Percentiles rank a stretch among this genome's conserved stretches.
Evolutionary conservation across 345 rosid genomes (phyloP).

Genomic region (Geranium rotundifolium): DNA sequence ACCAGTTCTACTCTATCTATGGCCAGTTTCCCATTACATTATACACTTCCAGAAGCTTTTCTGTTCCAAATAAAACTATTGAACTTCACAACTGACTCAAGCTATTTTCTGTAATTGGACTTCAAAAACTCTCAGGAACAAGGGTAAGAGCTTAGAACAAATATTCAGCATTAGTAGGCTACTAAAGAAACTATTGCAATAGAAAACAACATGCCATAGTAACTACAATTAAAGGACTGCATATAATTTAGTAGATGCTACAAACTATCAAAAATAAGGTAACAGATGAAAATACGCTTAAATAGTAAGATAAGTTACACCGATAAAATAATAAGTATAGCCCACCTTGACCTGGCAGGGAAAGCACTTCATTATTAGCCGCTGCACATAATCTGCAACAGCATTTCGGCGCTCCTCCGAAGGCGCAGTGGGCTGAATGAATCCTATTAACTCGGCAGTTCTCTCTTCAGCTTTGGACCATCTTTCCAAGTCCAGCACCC

Average conservation of each 20-base stretch:
- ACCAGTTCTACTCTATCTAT: too few relatives aligned
- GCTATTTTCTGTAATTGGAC: neutral
- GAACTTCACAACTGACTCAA: neutral
- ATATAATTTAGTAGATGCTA: too few relatives aligned
- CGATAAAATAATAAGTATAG: too few relatives aligned
- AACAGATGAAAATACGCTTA: too few relatives aligned
- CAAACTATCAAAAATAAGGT: neutral
- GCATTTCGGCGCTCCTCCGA: constrained; percentile 78
- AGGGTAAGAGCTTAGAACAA: neutral
- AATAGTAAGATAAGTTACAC: too few relatives aligned
- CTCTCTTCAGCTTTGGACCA: constrained; percentile 87
- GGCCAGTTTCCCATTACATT: too few relatives aligned
- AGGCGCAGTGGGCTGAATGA: constrained; percentile 74
- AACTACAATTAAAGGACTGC: neutral
- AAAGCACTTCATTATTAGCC: constrained; percentile 69
- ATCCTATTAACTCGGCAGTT: constrained; percentile 65
- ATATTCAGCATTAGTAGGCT: neutral
- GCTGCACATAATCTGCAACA: constrained; percentile 69
- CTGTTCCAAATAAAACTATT: too few relatives aligned
- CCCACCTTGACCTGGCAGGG: constrained; percentile 44
- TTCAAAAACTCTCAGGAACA: neutral
- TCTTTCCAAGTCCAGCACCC: constrained; percentile 31
- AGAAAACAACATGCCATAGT: neutral
- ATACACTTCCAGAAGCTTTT: too few relatives aligned
- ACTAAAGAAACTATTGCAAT: neutral